These are phyloP conservation scores for Wilcoxina mikolae DNA, from an alignment of 495 filamentous ascomycete species.

Conservation along the genomic window DNA sequence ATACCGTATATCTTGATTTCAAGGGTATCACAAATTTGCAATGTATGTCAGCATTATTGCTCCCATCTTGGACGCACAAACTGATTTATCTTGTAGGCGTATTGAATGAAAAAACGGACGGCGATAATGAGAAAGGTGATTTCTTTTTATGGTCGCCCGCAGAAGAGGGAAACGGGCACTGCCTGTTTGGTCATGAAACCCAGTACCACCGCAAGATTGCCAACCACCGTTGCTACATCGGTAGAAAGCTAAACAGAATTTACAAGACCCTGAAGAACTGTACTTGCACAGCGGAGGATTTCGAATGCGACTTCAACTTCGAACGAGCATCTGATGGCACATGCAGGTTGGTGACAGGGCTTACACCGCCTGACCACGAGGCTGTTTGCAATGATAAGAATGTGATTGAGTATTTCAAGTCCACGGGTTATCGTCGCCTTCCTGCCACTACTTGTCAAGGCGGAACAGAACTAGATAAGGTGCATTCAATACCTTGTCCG, in stretches of 20 bases:
- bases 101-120: conserved; percentile 35
- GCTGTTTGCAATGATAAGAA: conserved; percentile 55
- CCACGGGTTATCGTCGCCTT: conserved; percentile 81
- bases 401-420: conserved; percentile 56
- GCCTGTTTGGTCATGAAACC: conserved; percentile 81
- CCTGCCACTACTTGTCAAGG: conserved; percentile 72
- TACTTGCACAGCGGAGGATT: conserved; percentile 68
- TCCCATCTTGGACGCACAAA: background rate
- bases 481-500: conserved; percentile 46
- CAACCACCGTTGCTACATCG: conserved; percentile 62
- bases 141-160: conserved; percentile 74
- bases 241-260: conserved; percentile 47
- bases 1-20: conserved; percentile 76
- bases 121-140: conserved; percentile 48
- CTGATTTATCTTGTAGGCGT: conserved; percentile 11
- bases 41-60: conserved; percentile 36
- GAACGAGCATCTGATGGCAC: conserved; percentile 57
- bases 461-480: conserved; percentile 55
- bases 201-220: conserved; percentile 81
- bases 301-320: conserved; percentile 96
- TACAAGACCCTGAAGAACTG: conserved; percentile 60
- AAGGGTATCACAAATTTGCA: conserved; percentile 51
- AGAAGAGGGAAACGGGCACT: conserved; percentile 46
- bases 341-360: conserved; percentile 59
- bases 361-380: conserved; percentile 49